Base-by-base conservation (phyloP, 208 protist species). In the Leptomonas pyrrhocoris region DNA sequence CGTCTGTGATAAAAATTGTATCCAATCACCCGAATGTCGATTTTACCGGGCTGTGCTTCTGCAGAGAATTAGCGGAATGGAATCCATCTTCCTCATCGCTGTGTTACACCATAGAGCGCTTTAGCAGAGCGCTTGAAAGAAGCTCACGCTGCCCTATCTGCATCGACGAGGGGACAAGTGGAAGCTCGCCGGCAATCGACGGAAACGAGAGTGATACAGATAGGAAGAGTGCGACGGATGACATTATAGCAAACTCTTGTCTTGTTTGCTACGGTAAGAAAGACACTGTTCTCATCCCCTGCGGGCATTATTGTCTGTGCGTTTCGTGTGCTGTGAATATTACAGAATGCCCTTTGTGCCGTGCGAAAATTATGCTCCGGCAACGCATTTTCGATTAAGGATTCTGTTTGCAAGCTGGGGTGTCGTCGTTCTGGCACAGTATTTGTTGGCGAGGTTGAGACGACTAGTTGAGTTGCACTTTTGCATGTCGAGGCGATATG, bases 291-390 rank as follows among this genome's bases (percentile, higher is more conserved):
- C 60, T 90, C 3, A 77, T 90, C 0, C 85, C 85, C 0, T 90
- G 85, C 34, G 85, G 85, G 2, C 85, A 90, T 38, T 88, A 72
- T 48, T 90, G 85, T 50, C 30, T 84, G 8, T 90, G 85, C 42
- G 54, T 72, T 12, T 68, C 63, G 2, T 90, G 85, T 23, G 81
- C 81, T 15, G 67, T 79, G 0, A 87, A 85, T 54, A 68, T 90
- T 21, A 67, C 46, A 18, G 73, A 78, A 18, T 90, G 85, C 40
- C 85, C 85, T 0, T 55, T 90, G 2, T 90, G 85, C 67, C 78
- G 85, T 0, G 48, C 59, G 5, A 78, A 78, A 48, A 80, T 87
- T 23, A 74, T 83, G 56, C 49, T 88, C 7, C 73, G 85, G n/a
- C 85, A 90, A 38, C 40, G 66, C 8, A 55, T 71, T 61, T 86